Evolutionary conservation across 2,329 filamentous ascomycete species (phyloP).

Genomic region (Penicillium frequentans): DNA sequence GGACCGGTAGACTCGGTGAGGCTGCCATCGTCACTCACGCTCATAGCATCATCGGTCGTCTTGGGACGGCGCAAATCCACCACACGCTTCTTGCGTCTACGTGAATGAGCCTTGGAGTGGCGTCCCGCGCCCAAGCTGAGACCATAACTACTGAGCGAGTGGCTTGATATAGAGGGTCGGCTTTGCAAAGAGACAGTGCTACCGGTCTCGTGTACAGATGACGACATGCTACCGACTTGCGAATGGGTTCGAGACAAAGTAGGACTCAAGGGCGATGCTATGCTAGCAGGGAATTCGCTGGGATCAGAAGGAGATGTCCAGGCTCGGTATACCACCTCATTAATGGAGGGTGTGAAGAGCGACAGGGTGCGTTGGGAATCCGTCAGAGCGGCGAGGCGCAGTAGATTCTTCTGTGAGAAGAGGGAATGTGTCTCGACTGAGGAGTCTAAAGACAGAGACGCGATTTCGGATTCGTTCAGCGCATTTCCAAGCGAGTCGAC

Average conservation of each 20-base stretch:
- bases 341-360: conserved; percentile 86
- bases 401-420: conserved; percentile 92
- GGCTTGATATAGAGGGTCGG: conserved; percentile 44
- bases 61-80: conserved; percentile 48
- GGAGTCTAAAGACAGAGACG: conserved; percentile 74
- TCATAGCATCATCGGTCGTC: conserved; percentile 41
- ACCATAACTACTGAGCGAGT: conserved; percentile 41
- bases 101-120: conserved; percentile 45
- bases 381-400: conserved; percentile 77
- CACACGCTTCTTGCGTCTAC: conserved; percentile 50
- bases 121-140: conserved; percentile 42
- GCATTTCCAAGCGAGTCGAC: conserved; percentile 78
- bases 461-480: conserved; percentile 72
- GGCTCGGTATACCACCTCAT: conserved; percentile 86
- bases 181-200: conserved; percentile 68
- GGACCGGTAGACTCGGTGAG: conserved; percentile 43
- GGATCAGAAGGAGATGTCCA: conserved; percentile 80
- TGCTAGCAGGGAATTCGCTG: conserved; percentile 52
- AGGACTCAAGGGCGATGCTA: conserved; percentile 45
- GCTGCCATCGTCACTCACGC: conserved; percentile 44
- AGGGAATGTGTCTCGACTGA: conserved; percentile 80
- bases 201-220: conserved; percentile 66
- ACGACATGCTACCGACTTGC: conserved; percentile 65
- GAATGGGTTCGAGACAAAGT: conserved; percentile 65
- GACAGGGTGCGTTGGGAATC: conserved; percentile 90